These are phyloP conservation scores for Suhomyces faveliae DNA, from an alignment of 805 yeast species.

Conservation along the genomic window DNA sequence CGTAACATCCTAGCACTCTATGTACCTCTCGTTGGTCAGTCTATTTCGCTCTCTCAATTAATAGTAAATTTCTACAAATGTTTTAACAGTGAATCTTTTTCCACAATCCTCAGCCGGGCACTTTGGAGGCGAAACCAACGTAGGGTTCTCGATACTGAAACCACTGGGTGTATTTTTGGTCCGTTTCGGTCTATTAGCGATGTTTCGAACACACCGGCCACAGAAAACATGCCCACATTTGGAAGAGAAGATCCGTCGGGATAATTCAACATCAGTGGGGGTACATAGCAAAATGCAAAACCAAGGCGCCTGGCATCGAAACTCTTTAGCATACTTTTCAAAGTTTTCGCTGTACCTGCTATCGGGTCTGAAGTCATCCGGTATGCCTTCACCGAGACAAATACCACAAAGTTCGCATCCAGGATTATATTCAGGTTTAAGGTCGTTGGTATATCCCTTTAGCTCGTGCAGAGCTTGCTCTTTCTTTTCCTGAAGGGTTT, in stretches of 20 bases:
- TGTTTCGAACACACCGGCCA: conserved; percentile 75
- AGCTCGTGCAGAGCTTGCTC: conserved; percentile 21
- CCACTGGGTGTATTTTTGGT: conserved; percentile 17
- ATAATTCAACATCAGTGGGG: conserved; percentile 55
- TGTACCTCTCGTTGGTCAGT: neutral
- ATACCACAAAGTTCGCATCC: conserved; percentile 69
- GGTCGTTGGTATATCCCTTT: conserved; percentile 31
- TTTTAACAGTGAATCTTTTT: conserved; percentile 38
- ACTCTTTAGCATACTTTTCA: conserved; percentile 22
- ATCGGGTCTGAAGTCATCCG: conserved; percentile 46
- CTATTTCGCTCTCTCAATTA: neutral
- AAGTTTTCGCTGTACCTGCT: conserved; percentile 26
- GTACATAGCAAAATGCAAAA: conserved; percentile 52
- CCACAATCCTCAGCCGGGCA: conserved; percentile 59
- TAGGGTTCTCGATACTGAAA: conserved; percentile 33
- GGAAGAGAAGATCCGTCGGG: conserved; percentile 63
- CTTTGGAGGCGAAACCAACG: conserved; percentile 50
- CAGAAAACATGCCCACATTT: conserved; percentile 85
- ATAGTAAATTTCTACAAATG: conserved; percentile 53
- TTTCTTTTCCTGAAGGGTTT: conserved; percentile 28
- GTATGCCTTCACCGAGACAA: conserved; percentile 71
- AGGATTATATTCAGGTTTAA: conserved; percentile 17
- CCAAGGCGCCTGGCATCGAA: conserved; percentile 61
- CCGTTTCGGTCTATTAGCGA: conserved; percentile 45
- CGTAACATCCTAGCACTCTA: too few relatives aligned